Base-by-base conservation (phyloP, 2,329 filamentous ascomycete genomes). In the Fusarium sp. region DNA sequence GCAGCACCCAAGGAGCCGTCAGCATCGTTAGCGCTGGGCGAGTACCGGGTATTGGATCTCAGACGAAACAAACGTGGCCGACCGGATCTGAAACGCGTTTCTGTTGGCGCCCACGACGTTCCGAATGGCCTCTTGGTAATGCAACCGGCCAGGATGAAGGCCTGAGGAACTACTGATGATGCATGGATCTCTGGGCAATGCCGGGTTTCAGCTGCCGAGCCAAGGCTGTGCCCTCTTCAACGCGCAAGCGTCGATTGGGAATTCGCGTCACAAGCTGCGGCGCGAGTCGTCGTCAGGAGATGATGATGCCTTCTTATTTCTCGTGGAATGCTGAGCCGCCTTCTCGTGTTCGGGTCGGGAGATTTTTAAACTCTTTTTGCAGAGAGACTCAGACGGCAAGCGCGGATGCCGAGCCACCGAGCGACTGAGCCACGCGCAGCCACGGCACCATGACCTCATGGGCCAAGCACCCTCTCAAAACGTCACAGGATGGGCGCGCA, bases 171-270 rank as follows among this genome's bases (percentile, higher is more conserved):
- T 31, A 28, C n/a, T 12, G 16, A 52, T 18, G 18, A 37, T 23
- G 31, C 30, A 23, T 37, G 23, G 46, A 16, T 13, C 23, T 8
- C 28, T n/a, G 46, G n/a, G 31, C 6, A 4, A 3, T 34, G 31
- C 31, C 48, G 66, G 60, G 28, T 58, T 64, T 65, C 72, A 75
- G 71, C 66, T 73, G 66, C 59, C 62, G 55, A 63, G 52, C 52
- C 60, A 72, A 69, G 73, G 72, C 72, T 72, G 68, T 69, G 66
- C 55, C 62, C 66, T 60, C 44, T 18, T 7, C 6, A 30, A 37
- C 50, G 55, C 30, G 47, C 52, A 54, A 51, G 48, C 51, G 30
- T 40, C 16, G 10, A 57, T 40, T 61, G 28, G 48, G 40, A 28
- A 52, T 15, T 39, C 31, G 46, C 46, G 31, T 23, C 23, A 53